These are phyloP conservation scores for Rubus idaeus DNA, from an alignment of 306 rosid genomes.

Conservation along the genomic window DNA sequence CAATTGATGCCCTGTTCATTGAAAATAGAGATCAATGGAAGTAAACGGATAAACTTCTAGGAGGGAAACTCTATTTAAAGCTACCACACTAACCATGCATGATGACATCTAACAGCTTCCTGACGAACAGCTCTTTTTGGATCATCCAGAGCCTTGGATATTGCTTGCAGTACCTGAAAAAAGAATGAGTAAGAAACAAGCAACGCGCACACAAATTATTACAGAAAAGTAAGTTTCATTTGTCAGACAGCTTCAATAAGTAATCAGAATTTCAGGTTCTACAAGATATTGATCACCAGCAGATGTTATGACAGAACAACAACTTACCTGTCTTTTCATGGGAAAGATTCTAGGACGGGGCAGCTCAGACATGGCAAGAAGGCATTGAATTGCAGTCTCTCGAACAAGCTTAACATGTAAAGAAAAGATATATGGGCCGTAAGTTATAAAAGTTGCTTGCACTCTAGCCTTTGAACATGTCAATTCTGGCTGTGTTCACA, in stretches of 20 bases:
- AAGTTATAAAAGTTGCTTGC: not conserved
- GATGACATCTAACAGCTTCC: slow-evolving; percentile 85
- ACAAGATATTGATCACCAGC: not conserved
- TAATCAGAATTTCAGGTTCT: not conserved
- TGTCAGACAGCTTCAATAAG: not conserved
- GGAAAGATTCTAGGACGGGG: slow-evolving; percentile 83
- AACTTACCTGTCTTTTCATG: slow-evolving; percentile 72
- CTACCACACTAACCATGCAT: slow-evolving; percentile 61
- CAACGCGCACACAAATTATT: not conserved
- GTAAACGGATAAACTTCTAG: slow-evolving; percentile 6
- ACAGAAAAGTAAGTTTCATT: not conserved
- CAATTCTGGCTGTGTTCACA: not conserved
- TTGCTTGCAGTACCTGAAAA: slow-evolving; percentile 56
- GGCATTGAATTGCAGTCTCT: slow-evolving; percentile 88
- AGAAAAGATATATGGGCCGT: slow-evolving; percentile 10
- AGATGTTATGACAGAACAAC: slow-evolving; percentile 19
- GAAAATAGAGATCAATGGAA: not conserved
- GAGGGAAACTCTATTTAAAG: not conserved
- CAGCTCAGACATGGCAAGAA: slow-evolving; percentile 72
- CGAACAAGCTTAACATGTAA: slow-evolving; percentile 73
- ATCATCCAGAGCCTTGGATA: slow-evolving; percentile 69
- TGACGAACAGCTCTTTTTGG: slow-evolving; percentile 73
- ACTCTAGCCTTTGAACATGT: not conserved
- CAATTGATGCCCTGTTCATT: slow-evolving; percentile 58
- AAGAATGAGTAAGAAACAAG: not conserved